Percentiles rank a stretch among this genome's conserved stretches.
Conservation (phyloP, 2,329 filamentous ascomycete genomes). For the Tricladium varicosporioides region DNA sequence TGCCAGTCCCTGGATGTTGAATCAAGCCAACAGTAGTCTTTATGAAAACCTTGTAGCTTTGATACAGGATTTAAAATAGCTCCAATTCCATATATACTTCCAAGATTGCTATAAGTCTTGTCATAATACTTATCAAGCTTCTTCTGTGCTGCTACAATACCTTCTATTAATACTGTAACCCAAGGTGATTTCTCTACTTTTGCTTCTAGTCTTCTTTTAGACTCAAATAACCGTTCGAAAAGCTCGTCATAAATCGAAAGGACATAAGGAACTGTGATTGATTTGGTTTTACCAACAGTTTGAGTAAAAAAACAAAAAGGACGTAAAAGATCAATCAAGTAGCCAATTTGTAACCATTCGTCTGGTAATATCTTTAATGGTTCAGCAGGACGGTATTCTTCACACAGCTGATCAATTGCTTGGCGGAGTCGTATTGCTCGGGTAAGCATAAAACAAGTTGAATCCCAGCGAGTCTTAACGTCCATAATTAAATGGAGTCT, state of each 20-base stretch:
- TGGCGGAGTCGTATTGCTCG: not conserved
- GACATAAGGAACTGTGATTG: not conserved
- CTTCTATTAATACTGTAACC: not conserved
- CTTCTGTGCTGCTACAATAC: not conserved
- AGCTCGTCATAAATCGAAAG: not conserved
- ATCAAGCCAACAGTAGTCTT: not conserved
- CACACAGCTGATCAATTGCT: not conserved
- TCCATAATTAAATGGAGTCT: not conserved
- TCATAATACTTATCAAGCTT: not conserved
- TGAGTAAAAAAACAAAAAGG: not conserved
- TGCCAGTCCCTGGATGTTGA: not conserved
- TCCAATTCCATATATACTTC: not conserved
- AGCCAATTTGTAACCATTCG: not conserved
- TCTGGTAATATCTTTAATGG: not conserved
- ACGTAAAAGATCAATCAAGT: not conserved
- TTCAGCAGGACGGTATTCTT: not conserved
- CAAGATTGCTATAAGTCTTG: not conserved
- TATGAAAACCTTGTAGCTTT: not conserved
- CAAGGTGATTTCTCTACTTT: not conserved
- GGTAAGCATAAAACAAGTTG: not conserved
- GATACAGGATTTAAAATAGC: not conserved
- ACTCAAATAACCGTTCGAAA: not conserved
- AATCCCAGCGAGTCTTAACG: not conserved
- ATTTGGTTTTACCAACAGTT: not conserved
- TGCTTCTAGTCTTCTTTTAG: not conserved